Evolutionary conservation across 1,139 yeast genomes (phyloP).

Genomic region (Blastobotrys capitulatus): DNA sequence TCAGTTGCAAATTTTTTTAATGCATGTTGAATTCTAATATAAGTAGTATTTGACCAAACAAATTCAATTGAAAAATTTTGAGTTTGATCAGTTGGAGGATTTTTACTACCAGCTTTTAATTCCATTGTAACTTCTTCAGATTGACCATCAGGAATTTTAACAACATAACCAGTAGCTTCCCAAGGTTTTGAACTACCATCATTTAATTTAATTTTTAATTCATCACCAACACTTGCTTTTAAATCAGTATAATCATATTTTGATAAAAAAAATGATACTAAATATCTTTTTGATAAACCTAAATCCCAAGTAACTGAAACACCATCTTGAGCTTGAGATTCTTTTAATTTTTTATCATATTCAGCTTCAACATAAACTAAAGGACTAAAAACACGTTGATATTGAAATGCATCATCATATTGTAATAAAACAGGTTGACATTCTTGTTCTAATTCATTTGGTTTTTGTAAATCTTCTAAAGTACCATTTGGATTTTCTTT

Average conservation of each 20-base stretch:
- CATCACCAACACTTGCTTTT: conserved; percentile 85
- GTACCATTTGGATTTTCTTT: conserved; percentile 65
- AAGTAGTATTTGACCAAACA: conserved; percentile 85
- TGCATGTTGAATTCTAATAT: conserved; percentile 79
- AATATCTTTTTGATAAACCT: conserved; percentile 58
- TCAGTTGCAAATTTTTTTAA: conserved; percentile 66
- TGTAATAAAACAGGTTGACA: conserved; percentile 68
- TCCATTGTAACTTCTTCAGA: conserved; percentile 75
- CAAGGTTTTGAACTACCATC: conserved; percentile 38
- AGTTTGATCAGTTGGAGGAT: conserved; percentile 57
- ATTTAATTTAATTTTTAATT: conserved; percentile 54
- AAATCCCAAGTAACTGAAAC: conserved; percentile 71
- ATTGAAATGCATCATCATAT: conserved; percentile 79
- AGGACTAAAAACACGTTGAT: conserved; percentile 83
- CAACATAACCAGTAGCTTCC: conserved; percentile 69
- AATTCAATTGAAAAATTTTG: conserved; percentile 79
- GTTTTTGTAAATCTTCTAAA: conserved; percentile 41
- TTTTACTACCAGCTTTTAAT: conserved; percentile 39
- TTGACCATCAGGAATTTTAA: conserved; percentile 61
- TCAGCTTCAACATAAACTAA: conserved; percentile 77
- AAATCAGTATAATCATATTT: conserved; percentile 61
- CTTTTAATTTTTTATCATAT: conserved; percentile 67
- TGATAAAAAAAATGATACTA: conserved; percentile 66
- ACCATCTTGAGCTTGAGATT: conserved; percentile 72
- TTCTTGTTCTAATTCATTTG: conserved; percentile 53